These are phyloP conservation scores for Dothiorella sarmentorum DNA, from an alignment of 2,329 filamentous ascomycete genomes.

Conservation along the genomic window DNA sequence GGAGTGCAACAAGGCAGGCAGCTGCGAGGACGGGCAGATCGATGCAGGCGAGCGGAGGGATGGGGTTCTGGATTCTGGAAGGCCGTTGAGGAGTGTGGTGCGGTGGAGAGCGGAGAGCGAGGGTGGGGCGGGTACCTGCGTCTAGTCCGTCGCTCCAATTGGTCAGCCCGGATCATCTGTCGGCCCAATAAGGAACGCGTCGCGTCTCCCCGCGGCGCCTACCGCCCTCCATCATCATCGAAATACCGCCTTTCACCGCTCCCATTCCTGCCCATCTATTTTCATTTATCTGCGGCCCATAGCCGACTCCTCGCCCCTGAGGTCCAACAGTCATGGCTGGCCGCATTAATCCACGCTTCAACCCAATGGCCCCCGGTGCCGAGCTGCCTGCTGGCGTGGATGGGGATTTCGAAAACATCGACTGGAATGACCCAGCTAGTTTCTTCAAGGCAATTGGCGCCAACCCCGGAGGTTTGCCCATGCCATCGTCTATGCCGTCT, in stretches of 20 bases:
- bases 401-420: not conserved
- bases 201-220: not conserved
- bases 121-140: not conserved
- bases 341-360: not conserved
- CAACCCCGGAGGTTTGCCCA: not conserved
- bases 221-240: too few relatives aligned
- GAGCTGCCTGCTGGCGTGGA: not conserved
- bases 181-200: not conserved
- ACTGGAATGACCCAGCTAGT: not conserved
- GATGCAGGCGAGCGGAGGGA: not conserved
- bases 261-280: too few relatives aligned
- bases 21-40: not conserved
- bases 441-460: not conserved
- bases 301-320: too few relatives aligned
- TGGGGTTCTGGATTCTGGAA: not conserved
- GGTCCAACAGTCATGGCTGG: not conserved
- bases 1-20: conserved; percentile 3
- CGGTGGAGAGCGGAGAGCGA: conserved; percentile 4
- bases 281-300: too few relatives aligned
- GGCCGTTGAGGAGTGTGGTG: not conserved
- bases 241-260: too few relatives aligned
- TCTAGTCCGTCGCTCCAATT: not conserved
- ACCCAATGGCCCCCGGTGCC: not conserved
- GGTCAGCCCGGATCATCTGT: too few relatives aligned
- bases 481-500: conserved; percentile 20